A percentile compares a stretch with the other conserved stretches of the same genome.
Evolutionary conservation across 2,329 filamentous ascomycete genomes (phyloP).

Genomic region (Alternaria triticimaculans): DNA sequence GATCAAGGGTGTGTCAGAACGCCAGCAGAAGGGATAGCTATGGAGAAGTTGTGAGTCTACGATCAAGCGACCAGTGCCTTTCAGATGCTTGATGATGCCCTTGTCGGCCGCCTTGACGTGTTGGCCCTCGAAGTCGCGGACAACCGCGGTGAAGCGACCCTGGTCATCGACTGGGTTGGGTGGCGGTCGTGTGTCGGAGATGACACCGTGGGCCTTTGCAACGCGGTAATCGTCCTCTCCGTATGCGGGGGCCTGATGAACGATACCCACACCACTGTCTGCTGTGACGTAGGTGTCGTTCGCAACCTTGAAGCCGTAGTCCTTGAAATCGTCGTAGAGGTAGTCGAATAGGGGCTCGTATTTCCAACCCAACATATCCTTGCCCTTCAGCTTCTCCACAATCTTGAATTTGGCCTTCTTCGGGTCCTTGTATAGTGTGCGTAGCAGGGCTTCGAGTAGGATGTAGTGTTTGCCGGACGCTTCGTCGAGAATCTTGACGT

Average conservation of each 20-base stretch:
- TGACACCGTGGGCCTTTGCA: conserved; percentile 76
- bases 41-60: conserved; percentile 88
- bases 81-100: conserved; percentile 88
- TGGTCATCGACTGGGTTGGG: conserved; percentile 89
- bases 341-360: conserved; percentile 91
- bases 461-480: conserved; percentile 83
- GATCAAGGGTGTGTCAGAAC: conserved; percentile 94
- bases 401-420: conserved; percentile 95
- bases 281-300: conserved; percentile 87
- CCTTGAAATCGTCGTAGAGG: conserved; percentile 87
- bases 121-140: conserved; percentile 82
- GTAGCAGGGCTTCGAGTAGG: conserved; percentile 79
- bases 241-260: conserved; percentile 91
- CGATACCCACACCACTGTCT: conserved; percentile 90
- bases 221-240: conserved; percentile 96
- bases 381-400: conserved; percentile 78
- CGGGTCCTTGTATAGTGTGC: conserved; percentile 88
- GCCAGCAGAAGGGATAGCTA: conserved; percentile 91
- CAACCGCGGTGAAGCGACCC: conserved; percentile 77
- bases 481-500: conserved; percentile 85
- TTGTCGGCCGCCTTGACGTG: conserved; percentile 94
- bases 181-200: conserved; percentile 77
- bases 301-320: conserved; percentile 79
- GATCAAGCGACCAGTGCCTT: conserved; percentile 75
- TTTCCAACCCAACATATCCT: conserved; percentile 84